These are phyloP conservation scores for Pseudozyma tsukubaensis DNA, from an alignment of 1,284 basidiomycete genomes.

Conservation along the genomic window DNA sequence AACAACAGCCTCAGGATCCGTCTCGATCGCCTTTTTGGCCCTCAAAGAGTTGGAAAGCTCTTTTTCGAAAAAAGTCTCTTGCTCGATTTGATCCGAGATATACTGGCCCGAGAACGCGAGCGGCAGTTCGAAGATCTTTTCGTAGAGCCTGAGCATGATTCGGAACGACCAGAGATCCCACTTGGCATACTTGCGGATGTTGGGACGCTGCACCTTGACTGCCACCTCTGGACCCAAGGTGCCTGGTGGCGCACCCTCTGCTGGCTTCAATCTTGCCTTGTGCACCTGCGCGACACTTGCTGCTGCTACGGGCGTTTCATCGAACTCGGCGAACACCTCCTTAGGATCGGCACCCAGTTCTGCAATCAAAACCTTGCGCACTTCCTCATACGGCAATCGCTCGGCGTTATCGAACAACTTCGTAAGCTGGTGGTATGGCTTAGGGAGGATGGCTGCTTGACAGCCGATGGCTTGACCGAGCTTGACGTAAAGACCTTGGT, in stretches of 20 bases:
- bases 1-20: constrained; percentile 47
- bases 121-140: constrained; percentile 60
- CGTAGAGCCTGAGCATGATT: constrained; percentile 57
- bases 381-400: constrained; percentile 42
- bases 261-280: constrained; percentile 43
- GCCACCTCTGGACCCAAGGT: constrained; percentile 50
- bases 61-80: constrained; percentile 56
- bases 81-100: constrained; percentile 61
- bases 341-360: constrained; percentile 54
- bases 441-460: constrained; percentile 59
- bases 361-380: constrained; percentile 47
- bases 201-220: constrained; percentile 63
- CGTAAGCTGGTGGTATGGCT: constrained; percentile 57
- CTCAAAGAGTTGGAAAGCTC: constrained; percentile 53
- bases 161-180: constrained; percentile 61
- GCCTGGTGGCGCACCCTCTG: constrained; percentile 16
- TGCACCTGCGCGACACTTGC: constrained; percentile 65
- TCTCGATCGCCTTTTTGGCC: constrained; percentile 51
- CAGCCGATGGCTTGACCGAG: constrained; percentile 61
- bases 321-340: constrained; percentile 52
- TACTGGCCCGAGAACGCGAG: constrained; percentile 56
- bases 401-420: constrained; percentile 65
- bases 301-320: constrained; percentile 55
- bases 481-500: constrained; percentile 62
- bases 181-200: constrained; percentile 59